Evolutionary conservation across 225 moss, liverwort and hornwort genomes (phyloP).

Genomic region (Thuidium tamariscinum): DNA sequence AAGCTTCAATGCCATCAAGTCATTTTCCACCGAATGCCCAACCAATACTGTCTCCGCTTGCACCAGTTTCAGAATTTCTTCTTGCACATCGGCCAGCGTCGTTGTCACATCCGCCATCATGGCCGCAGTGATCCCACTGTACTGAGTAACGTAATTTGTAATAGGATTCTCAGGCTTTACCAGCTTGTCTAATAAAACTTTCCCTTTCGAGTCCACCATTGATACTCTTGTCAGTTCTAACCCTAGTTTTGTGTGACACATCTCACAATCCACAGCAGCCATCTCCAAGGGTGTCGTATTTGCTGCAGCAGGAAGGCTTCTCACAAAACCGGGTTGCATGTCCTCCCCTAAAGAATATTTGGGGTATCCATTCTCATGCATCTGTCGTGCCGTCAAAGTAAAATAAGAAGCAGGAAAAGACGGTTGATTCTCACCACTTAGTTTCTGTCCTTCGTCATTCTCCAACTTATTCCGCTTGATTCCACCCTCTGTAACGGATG

Average conservation of each 20-base stretch:
- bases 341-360: constrained; percentile 20
- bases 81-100: constrained; percentile 61
- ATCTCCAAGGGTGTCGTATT: constrained; percentile 35
- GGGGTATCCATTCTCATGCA: constrained; percentile 74
- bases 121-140: constrained; percentile 75
- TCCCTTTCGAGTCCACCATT: constrained; percentile 36
- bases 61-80: constrained; percentile 46
- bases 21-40: constrained; percentile 86
- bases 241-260: constrained; percentile 68
- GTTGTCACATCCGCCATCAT: constrained; percentile 75
- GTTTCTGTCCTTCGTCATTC: neutral
- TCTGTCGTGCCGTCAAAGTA: constrained; percentile 53
- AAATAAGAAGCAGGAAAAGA: constrained; percentile 47
- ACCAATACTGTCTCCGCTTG: constrained; percentile 64
- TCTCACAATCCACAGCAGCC: constrained; percentile 95
- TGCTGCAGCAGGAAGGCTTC: constrained; percentile 28
- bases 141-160: constrained; percentile 70
- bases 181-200: constrained; percentile 60
- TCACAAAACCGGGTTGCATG: constrained; percentile 37
- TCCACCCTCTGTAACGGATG: neutral
- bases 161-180: constrained; percentile 79
- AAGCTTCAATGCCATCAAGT: constrained; percentile 62
- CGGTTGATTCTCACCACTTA: neutral
- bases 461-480: constrained; percentile 12
- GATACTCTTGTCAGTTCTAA: constrained; percentile 89